A percentile compares a stretch with the other conserved stretches of the same genome.
Evolutionary conservation across 106 monocot species (phyloP).

Genomic region (Acanthochlamys bracteata): DNA sequence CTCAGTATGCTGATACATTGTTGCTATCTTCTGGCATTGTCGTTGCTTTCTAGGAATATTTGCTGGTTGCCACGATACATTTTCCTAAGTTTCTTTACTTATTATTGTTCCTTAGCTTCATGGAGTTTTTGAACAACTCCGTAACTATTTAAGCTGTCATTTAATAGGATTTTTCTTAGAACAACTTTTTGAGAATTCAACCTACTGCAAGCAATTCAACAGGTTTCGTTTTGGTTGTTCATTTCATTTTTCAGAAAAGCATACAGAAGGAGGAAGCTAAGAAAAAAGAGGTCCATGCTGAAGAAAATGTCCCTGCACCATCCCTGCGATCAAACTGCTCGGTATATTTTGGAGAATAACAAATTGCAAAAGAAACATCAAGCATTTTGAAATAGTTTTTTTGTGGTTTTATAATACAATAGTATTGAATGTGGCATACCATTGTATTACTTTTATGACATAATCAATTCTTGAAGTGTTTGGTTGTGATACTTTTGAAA

Average conservation of each 20-base stretch:
- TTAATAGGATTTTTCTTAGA: not conserved
- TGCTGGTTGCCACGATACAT: no score
- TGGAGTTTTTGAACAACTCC: no score
- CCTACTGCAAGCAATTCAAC: not conserved
- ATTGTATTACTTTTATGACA: no score
- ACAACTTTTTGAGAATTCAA: not conserved
- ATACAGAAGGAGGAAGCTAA: conserved; percentile 99
- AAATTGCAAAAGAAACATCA: not conserved
- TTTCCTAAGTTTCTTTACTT: no score
- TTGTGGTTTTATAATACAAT: not conserved
- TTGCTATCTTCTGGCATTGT: no score
- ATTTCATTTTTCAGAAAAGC: conserved; percentile 35
- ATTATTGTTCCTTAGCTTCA: no score
- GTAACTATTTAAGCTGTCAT: no score
- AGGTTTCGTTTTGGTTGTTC: not conserved
- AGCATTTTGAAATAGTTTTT: not conserved
- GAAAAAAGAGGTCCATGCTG: conserved; percentile 93
- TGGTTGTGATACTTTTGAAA: no score
- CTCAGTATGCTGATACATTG: no score
- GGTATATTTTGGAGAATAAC: conserved; percentile 18
- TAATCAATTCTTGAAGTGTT: no score
- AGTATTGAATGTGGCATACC: no score
- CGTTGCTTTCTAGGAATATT: no score
- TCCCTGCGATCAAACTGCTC: conserved; percentile 88
- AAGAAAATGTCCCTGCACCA: conserved; percentile 87